Evolutionary conservation across 805 yeast species (phyloP), one percentile per base, ranked within the genome.

Genomic region (Barnettozyma botsteinii): DNA sequence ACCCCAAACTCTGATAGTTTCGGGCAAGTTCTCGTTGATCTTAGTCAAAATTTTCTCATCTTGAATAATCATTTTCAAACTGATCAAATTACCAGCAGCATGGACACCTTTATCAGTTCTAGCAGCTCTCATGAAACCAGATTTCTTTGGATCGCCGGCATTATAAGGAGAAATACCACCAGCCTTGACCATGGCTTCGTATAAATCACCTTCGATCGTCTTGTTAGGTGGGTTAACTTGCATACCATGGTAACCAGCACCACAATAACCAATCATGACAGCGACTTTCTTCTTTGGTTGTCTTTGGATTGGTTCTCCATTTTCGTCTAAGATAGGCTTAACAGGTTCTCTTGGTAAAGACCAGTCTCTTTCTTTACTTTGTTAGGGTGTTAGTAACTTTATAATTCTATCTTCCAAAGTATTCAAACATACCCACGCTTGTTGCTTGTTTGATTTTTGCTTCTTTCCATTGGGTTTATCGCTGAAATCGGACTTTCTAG

Each of bases 231-330:
- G 94, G 57, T 88, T 89, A 48, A 82, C 66, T 62, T 89, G 98
- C 95, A 89, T 86, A 7, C 98, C 98, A 60, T 85, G 93, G 64
- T 89, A 89, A 0, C 97, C 97, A 1, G 96, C 81, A 31, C 98
- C 98, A 59, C 96, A 89, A 65, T 89, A 89, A 5, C 98, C 97
- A 49, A 89, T 70, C 78, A 86, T 71, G 53, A 84, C 78, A 0
- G 96, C 97, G 18, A 87, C 96, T 57, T 89, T 89, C 53, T 78
- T 75, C 70, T 89, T 89, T 18, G 98, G 96, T 72, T 75, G 51
- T 61, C 88, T 72, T 30, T 71, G 77, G 30, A 77, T 59, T 3
- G 81, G 79, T 25, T 75, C 70, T 11, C 89, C 91, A 22, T 77
- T 62, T 14, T 67, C 83, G 57, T 81, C 88, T 59, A 77, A 45